Conservation (phyloP, 129 eudicot species). For the Centella asiatica region DNA sequence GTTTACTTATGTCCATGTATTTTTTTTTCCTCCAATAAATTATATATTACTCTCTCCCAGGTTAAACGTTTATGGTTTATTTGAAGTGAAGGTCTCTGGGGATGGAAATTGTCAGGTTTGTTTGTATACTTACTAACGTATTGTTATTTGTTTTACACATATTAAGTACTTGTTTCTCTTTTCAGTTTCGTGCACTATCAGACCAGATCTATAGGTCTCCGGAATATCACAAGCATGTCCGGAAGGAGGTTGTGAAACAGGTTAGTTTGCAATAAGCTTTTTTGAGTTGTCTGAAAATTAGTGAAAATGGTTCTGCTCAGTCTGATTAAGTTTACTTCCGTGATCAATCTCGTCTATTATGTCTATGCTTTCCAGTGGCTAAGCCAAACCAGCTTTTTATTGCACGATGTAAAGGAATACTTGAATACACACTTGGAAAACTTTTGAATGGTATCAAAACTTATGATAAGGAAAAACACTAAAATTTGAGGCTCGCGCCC, state of each 20-base stretch:
- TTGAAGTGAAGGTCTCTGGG: constrained; percentile 68
- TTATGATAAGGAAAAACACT: neutral
- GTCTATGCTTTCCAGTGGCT: neutral
- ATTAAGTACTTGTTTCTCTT: constrained; percentile 11
- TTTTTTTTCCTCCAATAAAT: neutral
- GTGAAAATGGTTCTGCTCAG: constrained; percentile 1
- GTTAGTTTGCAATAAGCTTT: constrained; percentile 23
- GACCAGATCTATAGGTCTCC: constrained; percentile 71
- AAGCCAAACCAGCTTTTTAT: neutral
- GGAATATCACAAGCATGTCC: constrained; percentile 74
- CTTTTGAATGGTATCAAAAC: neutral
- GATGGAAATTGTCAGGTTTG: constrained; percentile 90
- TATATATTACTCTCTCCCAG: constrained; percentile 27
- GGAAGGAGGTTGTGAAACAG: constrained; percentile 87
- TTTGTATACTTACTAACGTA: neutral
- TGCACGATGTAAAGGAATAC: neutral
- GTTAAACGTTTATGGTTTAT: constrained; percentile 49
- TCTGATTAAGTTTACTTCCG: neutral
- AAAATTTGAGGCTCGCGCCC: neutral
- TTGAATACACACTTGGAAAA: neutral
- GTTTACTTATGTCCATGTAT: neutral
- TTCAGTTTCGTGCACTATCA: constrained; percentile 78
- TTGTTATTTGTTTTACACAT: neutral
- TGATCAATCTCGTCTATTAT: neutral
- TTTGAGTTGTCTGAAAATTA: neutral